These are phyloP conservation scores for Clarireedia hainanense DNA, from an alignment of 2,329 filamentous ascomycete genomes.

Conservation along the genomic window DNA sequence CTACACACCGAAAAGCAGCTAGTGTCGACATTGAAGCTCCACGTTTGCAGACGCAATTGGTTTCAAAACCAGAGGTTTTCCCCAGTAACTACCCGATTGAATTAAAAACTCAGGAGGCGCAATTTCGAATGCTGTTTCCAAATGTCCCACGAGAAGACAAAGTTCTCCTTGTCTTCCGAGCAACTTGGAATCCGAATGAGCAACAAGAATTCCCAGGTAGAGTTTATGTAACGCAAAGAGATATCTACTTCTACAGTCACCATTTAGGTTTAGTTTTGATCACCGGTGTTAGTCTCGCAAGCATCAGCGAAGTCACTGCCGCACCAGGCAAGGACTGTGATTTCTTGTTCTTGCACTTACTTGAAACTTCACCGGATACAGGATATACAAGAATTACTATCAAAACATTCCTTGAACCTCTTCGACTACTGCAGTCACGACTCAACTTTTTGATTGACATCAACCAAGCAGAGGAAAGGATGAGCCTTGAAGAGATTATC, in stretches of 20 bases:
- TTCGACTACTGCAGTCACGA: constrained; percentile 72
- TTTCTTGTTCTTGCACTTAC: constrained; percentile 76
- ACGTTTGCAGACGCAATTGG: constrained; percentile 15
- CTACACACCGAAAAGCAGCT: constrained; percentile 23
- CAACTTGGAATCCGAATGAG: constrained; percentile 72
- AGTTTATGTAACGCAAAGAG: constrained; percentile 77
- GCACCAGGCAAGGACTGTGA: constrained; percentile 88
- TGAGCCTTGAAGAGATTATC: constrained; percentile 62
- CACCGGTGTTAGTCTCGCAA: constrained; percentile 65
- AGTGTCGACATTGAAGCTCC: constrained; percentile 33
- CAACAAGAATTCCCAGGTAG: constrained; percentile 74
- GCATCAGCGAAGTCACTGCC: constrained; percentile 79
- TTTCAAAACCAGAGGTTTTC: constrained; percentile 40
- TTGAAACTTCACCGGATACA: constrained; percentile 17
- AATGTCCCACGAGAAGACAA: constrained; percentile 70
- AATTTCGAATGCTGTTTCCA: constrained; percentile 89
- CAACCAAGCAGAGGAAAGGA: constrained; percentile 62
- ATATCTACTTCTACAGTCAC: constrained; percentile 95
- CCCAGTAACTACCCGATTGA: constrained; percentile 73
- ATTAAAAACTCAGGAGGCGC: constrained; percentile 78
- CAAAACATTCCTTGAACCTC: constrained; percentile 86
- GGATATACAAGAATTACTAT: constrained; percentile 57
- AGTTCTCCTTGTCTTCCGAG: constrained; percentile 84
- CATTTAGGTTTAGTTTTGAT: constrained; percentile 86
- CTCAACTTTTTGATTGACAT: constrained; percentile 82